Evolutionary conservation across 208 protist species (phyloP).

Genomic region (Acanthamoeba healyi): DNA sequence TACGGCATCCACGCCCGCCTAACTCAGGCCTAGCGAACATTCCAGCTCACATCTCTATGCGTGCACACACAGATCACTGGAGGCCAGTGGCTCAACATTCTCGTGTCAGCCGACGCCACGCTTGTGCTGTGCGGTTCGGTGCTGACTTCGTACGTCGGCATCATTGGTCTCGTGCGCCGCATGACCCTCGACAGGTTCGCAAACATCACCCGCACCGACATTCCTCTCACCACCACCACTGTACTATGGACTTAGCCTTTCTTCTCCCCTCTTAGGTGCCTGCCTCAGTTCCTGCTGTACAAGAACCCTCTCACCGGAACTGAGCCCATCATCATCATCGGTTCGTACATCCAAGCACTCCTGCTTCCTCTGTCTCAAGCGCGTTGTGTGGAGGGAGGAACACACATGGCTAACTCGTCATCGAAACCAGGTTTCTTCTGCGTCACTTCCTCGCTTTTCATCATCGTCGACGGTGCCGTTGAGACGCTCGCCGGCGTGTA

Average conservation of each 20-base stretch:
- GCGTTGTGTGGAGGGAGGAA: no score
- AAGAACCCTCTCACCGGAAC: constrained; percentile 81
- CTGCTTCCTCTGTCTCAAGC: neutral
- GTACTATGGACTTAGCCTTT: no score
- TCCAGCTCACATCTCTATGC: neutral
- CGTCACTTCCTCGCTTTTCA: constrained; percentile 85
- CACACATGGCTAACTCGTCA: no score
- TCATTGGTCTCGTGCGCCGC: constrained; percentile 88
- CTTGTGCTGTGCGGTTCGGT: constrained; percentile 91
- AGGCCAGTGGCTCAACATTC: constrained; percentile 76
- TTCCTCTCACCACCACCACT: neutral
- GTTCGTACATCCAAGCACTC: no score
- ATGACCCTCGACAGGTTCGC: constrained; percentile 90
- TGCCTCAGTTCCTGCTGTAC: constrained; percentile 84
- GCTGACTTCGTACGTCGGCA: constrained; percentile 92
- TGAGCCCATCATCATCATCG: constrained; percentile 85
- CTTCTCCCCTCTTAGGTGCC: constrained; percentile 40
- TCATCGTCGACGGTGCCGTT: constrained; percentile 81
- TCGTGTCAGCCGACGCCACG: constrained; percentile 88
- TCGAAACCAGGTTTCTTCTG: constrained; percentile 83
- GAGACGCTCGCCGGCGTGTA: constrained; percentile 85
- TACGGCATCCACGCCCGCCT: neutral
- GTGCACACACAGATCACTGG: neutral
- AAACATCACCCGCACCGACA: no score
- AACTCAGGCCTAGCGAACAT: no score